These are phyloP conservation scores for Akanthomyces muscarius DNA, from an alignment of 2,329 filamentous ascomycete species.

Conservation along the genomic window DNA sequence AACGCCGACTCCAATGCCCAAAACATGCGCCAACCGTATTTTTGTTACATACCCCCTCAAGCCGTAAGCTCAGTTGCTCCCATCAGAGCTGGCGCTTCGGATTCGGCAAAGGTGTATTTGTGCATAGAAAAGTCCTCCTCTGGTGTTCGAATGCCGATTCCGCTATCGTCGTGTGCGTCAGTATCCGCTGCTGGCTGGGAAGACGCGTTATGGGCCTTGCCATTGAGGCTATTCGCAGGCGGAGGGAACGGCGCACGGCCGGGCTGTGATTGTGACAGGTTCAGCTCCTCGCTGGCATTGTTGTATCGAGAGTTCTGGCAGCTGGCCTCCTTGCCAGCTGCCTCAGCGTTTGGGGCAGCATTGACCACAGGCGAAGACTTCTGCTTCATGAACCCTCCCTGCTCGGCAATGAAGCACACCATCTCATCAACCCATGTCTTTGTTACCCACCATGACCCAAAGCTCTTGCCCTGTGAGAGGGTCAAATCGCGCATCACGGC, in stretches of 20 bases:
- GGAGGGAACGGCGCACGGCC: constrained; percentile 49
- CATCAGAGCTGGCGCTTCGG: constrained; percentile 34
- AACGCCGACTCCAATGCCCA: constrained; percentile 12
- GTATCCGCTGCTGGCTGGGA: constrained; percentile 34
- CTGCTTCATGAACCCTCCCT: constrained; percentile 78
- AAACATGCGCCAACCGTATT: constrained; percentile 12
- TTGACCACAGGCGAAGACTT: constrained; percentile 36
- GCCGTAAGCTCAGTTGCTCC: constrained; percentile 29
- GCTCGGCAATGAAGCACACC: constrained; percentile 82
- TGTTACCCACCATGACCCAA: constrained; percentile 90
- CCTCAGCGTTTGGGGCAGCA: constrained; percentile 31
- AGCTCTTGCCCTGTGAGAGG: constrained; percentile 71
- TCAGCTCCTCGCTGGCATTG: constrained; percentile 44
- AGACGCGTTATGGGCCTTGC: constrained; percentile 16
- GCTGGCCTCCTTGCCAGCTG: constrained; percentile 33
- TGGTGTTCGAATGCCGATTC: constrained; percentile 66
- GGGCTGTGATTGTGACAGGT: constrained; percentile 45
- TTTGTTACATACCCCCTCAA: constrained; percentile 8
- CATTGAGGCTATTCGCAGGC: constrained; percentile 34
- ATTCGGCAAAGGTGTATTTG: constrained; percentile 49
- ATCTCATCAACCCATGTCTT: constrained; percentile 97
- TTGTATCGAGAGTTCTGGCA: constrained; percentile 38
- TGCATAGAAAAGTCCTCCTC: constrained; percentile 61
- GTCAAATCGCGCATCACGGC: constrained; percentile 79
- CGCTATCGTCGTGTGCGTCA: constrained; percentile 65